These are phyloP conservation scores for Candida takata DNA, from an alignment of 805 yeast species.

Conservation along the genomic window DNA sequence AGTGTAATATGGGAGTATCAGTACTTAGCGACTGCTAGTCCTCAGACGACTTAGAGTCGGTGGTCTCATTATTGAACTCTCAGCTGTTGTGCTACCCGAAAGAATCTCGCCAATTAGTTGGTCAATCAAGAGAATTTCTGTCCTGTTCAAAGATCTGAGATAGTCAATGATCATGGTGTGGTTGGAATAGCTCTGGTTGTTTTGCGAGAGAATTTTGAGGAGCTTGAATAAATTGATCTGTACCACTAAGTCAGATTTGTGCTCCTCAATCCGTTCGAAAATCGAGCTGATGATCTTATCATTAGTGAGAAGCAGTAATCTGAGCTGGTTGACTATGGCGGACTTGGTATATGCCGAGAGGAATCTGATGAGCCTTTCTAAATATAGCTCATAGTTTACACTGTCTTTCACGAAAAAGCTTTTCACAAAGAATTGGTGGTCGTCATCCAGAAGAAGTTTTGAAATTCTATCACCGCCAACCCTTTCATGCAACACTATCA, in stretches of 20 bases:
- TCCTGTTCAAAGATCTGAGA: conserved; percentile 4
- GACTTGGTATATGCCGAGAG: conserved; percentile 12
- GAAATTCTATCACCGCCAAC: conserved; percentile 26
- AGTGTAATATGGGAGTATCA: too few relatives aligned
- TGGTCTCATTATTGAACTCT: conserved; percentile 29
- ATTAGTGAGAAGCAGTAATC: conserved; percentile 15
- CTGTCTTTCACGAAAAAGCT: conserved; percentile 35
- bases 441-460: conserved; percentile 21
- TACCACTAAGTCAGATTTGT: conserved; percentile 11
- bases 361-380: conserved; percentile 34
- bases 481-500: conserved; percentile 38
- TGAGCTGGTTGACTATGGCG: conserved; percentile 15
- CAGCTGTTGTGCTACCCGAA: conserved; percentile 7
- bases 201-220: conserved; percentile 11
- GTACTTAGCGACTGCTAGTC: neutral
- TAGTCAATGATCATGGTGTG: conserved; percentile 8
- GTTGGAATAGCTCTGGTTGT: conserved; percentile 11
- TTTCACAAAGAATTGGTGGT: conserved; percentile 28
- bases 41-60: conserved; percentile 16
- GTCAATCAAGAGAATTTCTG: conserved; percentile 16
- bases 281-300: conserved; percentile 9
- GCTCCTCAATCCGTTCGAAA: conserved; percentile 7
- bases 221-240: conserved; percentile 19
- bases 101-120: conserved; percentile 20
- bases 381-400: conserved; percentile 36